Evolutionary conservation across 1,139 yeast species (phyloP).

Genomic region (Candida sp.): DNA sequence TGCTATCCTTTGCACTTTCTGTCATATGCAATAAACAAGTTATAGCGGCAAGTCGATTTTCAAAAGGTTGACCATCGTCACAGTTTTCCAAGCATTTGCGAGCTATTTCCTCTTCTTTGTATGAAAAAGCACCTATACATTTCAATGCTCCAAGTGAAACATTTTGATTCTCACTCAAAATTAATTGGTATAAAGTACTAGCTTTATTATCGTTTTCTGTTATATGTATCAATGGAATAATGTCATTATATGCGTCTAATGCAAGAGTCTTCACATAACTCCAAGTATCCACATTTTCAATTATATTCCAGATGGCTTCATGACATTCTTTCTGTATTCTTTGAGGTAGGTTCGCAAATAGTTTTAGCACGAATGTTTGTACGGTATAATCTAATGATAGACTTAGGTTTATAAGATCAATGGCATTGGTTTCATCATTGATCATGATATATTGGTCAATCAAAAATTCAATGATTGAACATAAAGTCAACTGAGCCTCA

Average conservation of each 20-base stretch:
- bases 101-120: not conserved
- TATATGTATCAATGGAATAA: not conserved
- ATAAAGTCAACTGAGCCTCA: slow-evolving; percentile 8
- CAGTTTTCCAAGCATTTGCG: not conserved
- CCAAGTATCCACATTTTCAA: slow-evolving; percentile 27
- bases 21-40: not conserved
- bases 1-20: not conserved
- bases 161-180: slow-evolving; percentile 32
- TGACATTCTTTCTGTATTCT: not conserved
- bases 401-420: slow-evolving; percentile 3
- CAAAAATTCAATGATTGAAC: slow-evolving; percentile 3
- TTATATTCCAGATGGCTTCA: slow-evolving; percentile 22
- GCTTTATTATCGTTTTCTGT: not conserved
- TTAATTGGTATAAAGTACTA: not conserved
- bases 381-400: slow-evolving; percentile 7
- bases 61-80: slow-evolving; percentile 4
- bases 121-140: slow-evolving; percentile 40
- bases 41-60: slow-evolving; percentile 6
- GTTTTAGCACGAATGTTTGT: slow-evolving; percentile 5
- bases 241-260: slow-evolving; percentile 14
- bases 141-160: slow-evolving; percentile 46
- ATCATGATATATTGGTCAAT: slow-evolving; percentile 3
- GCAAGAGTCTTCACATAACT: slow-evolving; percentile 41
- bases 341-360: not conserved
- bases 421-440: not conserved